phyloP scores from a whole-genome alignment of 192 early-diverging fungal species.

The Lobosporangium transversale region DNA sequence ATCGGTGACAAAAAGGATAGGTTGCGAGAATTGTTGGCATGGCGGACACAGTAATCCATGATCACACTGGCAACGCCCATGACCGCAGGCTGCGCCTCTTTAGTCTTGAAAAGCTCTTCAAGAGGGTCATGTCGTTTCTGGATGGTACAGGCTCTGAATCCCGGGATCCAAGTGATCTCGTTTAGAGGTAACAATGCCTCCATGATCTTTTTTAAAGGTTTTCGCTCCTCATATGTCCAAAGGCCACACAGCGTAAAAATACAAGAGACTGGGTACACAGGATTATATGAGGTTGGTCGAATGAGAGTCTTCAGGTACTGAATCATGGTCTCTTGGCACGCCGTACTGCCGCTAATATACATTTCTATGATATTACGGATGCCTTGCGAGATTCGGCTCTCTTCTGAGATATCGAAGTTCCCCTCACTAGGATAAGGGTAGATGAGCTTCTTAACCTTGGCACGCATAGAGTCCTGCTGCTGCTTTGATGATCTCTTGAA shows the following conservation, averaged over 20 bases:
- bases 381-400: slow-evolving; percentile 10
- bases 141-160: background rate
- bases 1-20: slow-evolving; percentile 24
- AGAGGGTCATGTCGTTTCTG: slow-evolving; percentile 5
- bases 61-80: slow-evolving; percentile 25
- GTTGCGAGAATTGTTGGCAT: slow-evolving; percentile 25
- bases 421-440: background rate
- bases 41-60: slow-evolving; percentile 28
- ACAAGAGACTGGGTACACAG: background rate
- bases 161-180: slow-evolving; percentile 18
- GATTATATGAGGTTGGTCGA: slow-evolving; percentile 1
- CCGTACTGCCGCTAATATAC: slow-evolving; percentile 1
- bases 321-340: slow-evolving; percentile 3
- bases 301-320: slow-evolving; percentile 1
- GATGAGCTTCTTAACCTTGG: background rate
- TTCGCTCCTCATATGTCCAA: slow-evolving; percentile 7
- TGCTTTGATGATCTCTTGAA: background rate
- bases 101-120: background rate
- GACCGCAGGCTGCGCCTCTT: slow-evolving; percentile 11
- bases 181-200: background rate
- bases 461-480: background rate
- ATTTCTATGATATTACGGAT: slow-evolving; percentile 8
- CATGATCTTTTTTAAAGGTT: slow-evolving; percentile 1
- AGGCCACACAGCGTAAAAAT: slow-evolving; percentile 12
- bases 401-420: slow-evolving; percentile 9